These are phyloP conservation scores for Boletales sp. DNA, from an alignment of 768 basidiomycete species.

Conservation along the genomic window DNA sequence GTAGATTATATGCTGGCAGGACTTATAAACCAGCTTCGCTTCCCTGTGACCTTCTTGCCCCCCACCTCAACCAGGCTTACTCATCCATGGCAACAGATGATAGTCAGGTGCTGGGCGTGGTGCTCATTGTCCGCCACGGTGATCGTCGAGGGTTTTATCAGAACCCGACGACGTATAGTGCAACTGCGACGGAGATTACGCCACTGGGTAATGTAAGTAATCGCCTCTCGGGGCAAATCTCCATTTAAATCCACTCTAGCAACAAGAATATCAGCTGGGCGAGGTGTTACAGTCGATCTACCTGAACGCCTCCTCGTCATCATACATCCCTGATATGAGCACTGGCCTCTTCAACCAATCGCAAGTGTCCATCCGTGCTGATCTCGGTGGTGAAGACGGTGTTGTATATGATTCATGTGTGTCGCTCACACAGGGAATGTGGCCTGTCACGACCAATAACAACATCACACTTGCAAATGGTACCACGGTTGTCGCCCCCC, in stretches of 20 bases:
- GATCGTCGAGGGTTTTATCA: conserved; percentile 69
- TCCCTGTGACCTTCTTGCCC: no score
- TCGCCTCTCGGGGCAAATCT: not conserved
- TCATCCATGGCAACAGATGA: conserved; percentile 14
- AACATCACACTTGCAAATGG: conserved; percentile 65
- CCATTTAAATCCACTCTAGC: conserved; percentile 28
- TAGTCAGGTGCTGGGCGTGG: conserved; percentile 47
- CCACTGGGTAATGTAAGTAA: conserved; percentile 61
- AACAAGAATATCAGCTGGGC: conserved; percentile 59
- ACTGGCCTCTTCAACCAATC: conserved; percentile 32
- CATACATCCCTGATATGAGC: conserved; percentile 43
- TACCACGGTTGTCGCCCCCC: conserved; percentile 51
- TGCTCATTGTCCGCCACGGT: conserved; percentile 57
- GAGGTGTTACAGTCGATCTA: conserved; percentile 49
- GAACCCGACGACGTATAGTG: conserved; percentile 51
- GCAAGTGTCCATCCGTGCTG: conserved; percentile 53
- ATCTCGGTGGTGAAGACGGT: conserved; percentile 64
- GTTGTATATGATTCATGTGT: conserved; percentile 66
- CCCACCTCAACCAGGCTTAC: not conserved
- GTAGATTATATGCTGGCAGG: no score
- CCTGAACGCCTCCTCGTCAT: conserved; percentile 49
- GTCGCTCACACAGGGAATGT: conserved; percentile 68
- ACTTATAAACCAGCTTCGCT: not conserved
- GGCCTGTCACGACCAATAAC: conserved; percentile 45
- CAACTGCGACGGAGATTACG: conserved; percentile 57